phyloP scores from a whole-genome alignment of 169 alveolate species.

The Theileria sp. region DNA sequence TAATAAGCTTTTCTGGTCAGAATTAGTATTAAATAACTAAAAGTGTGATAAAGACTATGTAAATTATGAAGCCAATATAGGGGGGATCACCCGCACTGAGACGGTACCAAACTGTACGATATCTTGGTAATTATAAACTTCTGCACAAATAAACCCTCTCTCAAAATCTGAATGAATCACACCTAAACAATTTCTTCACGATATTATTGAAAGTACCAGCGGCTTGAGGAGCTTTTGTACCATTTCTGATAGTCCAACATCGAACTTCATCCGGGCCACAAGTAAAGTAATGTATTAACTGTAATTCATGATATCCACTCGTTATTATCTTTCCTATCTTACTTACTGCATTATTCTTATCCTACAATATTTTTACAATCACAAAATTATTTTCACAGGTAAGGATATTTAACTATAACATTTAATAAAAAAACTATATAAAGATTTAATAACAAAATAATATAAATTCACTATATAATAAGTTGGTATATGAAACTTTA shows the following conservation, averaged over 20 bases:
- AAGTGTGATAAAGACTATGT: no score
- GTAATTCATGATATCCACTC: slow-evolving; percentile 92
- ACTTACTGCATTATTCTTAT: slow-evolving; percentile 80
- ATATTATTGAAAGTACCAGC: slow-evolving; percentile 76
- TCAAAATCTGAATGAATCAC: slow-evolving; percentile 96
- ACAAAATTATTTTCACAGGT: background rate
- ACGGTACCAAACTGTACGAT: slow-evolving; percentile 79
- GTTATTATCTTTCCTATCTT: slow-evolving; percentile 92
- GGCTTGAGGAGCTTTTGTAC: slow-evolving; percentile 94
- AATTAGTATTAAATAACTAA: no score
- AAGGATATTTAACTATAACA: background rate
- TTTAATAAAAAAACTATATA: no score
- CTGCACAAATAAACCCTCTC: slow-evolving; percentile 98
- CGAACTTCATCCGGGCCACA: slow-evolving; percentile 99
- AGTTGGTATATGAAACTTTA: slow-evolving; percentile 49
- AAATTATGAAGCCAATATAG: no score
- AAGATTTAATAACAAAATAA: no score
- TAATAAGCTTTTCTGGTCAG: background rate
- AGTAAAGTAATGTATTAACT: slow-evolving; percentile 97
- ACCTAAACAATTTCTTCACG: slow-evolving; percentile 1
- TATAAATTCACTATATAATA: no score
- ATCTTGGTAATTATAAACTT: slow-evolving; percentile 88
- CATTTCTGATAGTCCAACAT: slow-evolving; percentile 97
- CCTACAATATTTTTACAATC: slow-evolving; percentile 26
- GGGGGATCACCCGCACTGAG: no score